These are phyloP conservation scores for Saturnispora sanitii DNA, from an alignment of 805 yeast genomes.

Conservation along the genomic window DNA sequence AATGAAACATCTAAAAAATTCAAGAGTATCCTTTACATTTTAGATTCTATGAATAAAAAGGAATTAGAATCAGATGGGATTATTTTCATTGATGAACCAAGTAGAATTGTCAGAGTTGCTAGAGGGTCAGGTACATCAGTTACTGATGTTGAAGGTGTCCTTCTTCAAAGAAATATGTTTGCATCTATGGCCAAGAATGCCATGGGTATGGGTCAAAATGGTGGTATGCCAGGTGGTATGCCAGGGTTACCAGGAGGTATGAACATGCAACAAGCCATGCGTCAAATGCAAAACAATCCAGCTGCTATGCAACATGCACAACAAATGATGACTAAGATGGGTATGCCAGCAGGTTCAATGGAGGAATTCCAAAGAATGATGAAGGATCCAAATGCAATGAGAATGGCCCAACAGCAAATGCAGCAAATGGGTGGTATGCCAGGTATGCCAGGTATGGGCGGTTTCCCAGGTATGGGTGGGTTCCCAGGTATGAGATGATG, in stretches of 20 bases:
- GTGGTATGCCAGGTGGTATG: conserved; percentile 36
- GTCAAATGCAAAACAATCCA: conserved; percentile 9
- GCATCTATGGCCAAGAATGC: conserved; percentile 79
- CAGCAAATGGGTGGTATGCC: conserved; percentile 45
- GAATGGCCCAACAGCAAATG: conserved; percentile 44
- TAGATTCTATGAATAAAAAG: conserved; percentile 92
- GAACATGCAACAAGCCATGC: conserved; percentile 10
- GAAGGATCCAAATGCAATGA: conserved; percentile 18
- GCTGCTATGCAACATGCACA: conserved; percentile 8
- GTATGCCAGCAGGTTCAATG: conserved; percentile 9
- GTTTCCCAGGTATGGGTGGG: conserved; percentile 5
- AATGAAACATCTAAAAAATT: conserved; percentile 80
- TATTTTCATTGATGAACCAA: conserved; percentile 69
- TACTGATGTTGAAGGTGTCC: conserved; percentile 84
- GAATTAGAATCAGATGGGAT: conserved; percentile 89
- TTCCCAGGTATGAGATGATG: neutral
- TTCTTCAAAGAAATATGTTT: conserved; percentile 89
- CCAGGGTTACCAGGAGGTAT: conserved; percentile 8
- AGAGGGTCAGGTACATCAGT: conserved; percentile 91
- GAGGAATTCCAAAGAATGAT: conserved; percentile 9
- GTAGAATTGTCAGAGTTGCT: conserved; percentile 82
- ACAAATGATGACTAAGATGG: conserved; percentile 10
- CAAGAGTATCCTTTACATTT: conserved; percentile 79
- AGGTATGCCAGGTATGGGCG: conserved; percentile 19
- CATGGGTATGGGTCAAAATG: conserved; percentile 40